Conservation (phyloP, 148 eudicot genomes). For the Dysphania ambrosioides region DNA sequence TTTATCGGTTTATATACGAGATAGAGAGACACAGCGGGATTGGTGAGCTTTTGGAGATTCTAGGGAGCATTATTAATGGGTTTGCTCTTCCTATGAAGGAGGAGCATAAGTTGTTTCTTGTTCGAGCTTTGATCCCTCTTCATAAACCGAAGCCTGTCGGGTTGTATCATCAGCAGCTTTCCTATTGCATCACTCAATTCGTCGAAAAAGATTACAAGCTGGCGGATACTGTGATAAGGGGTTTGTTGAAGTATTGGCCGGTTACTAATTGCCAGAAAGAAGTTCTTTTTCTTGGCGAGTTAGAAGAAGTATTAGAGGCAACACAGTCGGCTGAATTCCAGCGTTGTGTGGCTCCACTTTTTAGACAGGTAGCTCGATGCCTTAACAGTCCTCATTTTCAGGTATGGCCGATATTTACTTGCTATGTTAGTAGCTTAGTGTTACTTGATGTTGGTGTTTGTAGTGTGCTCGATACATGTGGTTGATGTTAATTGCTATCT, state of each 20-base stretch:
- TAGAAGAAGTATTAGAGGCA: conserved; percentile 72
- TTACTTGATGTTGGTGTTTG: background rate
- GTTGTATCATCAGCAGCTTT: conserved; percentile 67
- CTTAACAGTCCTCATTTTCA: conserved; percentile 66
- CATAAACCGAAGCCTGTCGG: conserved; percentile 71
- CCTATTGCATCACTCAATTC: conserved; percentile 73
- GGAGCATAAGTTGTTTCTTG: conserved; percentile 79
- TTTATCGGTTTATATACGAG: conserved; percentile 67
- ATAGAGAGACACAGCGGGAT: conserved; percentile 71
- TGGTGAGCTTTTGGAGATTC: conserved; percentile 71
- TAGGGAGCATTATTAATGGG: conserved; percentile 77
- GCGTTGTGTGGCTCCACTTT: conserved; percentile 70
- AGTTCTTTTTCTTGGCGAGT: conserved; percentile 66
- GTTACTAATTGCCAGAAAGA: conserved; percentile 73
- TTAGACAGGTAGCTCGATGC: conserved; percentile 56
- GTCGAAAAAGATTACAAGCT: conserved; percentile 77
- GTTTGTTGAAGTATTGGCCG: conserved; percentile 82
- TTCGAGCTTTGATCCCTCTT: conserved; percentile 65
- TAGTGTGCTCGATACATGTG: background rate
- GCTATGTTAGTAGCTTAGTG: background rate
- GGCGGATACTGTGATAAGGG: conserved; percentile 63
- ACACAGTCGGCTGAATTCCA: conserved; percentile 70
- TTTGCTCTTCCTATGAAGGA: conserved; percentile 90
- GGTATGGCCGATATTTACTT: conserved; percentile 38
- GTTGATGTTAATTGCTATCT: background rate